phyloP scores from a whole-genome alignment of 768 basidiomycete species.

The Pleurotus pulmonarius region DNA sequence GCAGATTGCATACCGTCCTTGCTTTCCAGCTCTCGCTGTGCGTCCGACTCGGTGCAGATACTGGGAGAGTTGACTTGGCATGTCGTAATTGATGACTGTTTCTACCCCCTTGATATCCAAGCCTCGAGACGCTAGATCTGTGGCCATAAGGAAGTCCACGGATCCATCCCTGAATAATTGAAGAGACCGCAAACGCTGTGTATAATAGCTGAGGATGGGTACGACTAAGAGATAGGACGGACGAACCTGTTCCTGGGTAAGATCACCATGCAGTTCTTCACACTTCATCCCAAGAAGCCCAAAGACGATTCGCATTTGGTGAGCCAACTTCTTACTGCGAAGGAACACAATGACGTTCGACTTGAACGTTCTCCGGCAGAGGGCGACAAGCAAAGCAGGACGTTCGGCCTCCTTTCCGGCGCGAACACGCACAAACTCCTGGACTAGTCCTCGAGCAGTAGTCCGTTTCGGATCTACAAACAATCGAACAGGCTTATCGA shows the following conservation, averaged over 20 bases:
- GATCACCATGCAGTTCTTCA: slow-evolving; percentile 91
- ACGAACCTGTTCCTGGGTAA: slow-evolving; percentile 90
- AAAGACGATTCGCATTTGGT: slow-evolving; percentile 95
- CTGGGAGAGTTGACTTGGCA: slow-evolving; percentile 89
- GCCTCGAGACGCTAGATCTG: slow-evolving; percentile 92
- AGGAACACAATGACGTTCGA: slow-evolving; percentile 88
- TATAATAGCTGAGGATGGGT: slow-evolving; percentile 7
- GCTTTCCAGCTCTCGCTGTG: slow-evolving; percentile 91
- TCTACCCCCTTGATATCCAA: slow-evolving; percentile 97
- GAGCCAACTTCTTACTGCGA: slow-evolving; percentile 94
- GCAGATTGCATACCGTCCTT: slow-evolving; percentile 67
- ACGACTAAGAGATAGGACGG: background rate
- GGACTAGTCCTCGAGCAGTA: slow-evolving; percentile 80
- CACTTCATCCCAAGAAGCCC: slow-evolving; percentile 84
- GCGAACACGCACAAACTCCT: slow-evolving; percentile 93
- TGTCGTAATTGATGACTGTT: slow-evolving; percentile 98
- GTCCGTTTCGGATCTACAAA: slow-evolving; percentile 94
- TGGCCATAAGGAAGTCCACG: slow-evolving; percentile 94
- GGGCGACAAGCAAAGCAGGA: slow-evolving; percentile 68
- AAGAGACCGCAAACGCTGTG: slow-evolving; percentile 80
- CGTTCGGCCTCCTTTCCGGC: slow-evolving; percentile 76
- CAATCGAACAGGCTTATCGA: slow-evolving; percentile 89
- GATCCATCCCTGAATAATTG: slow-evolving; percentile 83
- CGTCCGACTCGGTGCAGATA: slow-evolving; percentile 97
- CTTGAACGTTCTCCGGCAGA: slow-evolving; percentile 89